phyloP scores from a whole-genome alignment of 2,329 filamentous ascomycete species.

The Didymella exigua region DNA sequence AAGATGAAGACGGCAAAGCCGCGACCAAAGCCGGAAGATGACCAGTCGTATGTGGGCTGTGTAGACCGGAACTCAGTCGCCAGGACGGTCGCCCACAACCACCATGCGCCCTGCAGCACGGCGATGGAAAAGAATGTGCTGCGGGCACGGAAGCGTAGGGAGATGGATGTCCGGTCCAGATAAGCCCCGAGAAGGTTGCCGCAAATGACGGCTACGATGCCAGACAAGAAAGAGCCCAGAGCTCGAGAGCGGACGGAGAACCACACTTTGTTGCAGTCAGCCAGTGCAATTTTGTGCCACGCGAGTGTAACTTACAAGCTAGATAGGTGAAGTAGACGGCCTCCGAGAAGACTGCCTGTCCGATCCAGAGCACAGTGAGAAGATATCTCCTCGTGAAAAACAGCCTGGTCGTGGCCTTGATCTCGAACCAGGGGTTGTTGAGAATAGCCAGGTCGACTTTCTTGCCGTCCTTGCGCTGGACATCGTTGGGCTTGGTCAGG shows the following conservation, averaged over 20 bases:
- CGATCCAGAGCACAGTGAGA: slow-evolving; percentile 69
- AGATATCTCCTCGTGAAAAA: slow-evolving; percentile 68
- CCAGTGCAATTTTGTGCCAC: too few species aligned
- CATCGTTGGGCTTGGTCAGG: slow-evolving; percentile 64
- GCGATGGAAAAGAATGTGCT: slow-evolving; percentile 61
- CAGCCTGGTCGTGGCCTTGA: slow-evolving; percentile 63
- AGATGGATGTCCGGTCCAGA: slow-evolving; percentile 63
- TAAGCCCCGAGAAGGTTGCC: slow-evolving; percentile 71
- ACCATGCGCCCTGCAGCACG: slow-evolving; percentile 69
- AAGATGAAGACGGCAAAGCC: slow-evolving; percentile 72
- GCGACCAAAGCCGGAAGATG: slow-evolving; percentile 65
- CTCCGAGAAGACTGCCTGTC: slow-evolving; percentile 72
- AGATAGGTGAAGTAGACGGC: slow-evolving; percentile 75
- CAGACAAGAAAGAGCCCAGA: slow-evolving; percentile 72
- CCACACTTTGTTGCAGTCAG: slow-evolving; percentile 56
- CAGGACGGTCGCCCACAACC: slow-evolving; percentile 72
- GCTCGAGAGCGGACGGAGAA: slow-evolving; percentile 72
- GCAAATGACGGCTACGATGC: slow-evolving; percentile 67
- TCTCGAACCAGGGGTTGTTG: slow-evolving; percentile 62
- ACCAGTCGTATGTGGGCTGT: slow-evolving; percentile 70
- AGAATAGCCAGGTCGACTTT: slow-evolving; percentile 65
- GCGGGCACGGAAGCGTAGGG: slow-evolving; percentile 61
- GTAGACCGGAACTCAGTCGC: slow-evolving; percentile 65
- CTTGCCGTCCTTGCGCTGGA: slow-evolving; percentile 69
- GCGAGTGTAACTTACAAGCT: slow-evolving; percentile 42